These are phyloP conservation scores for Physcomitrellopsis africana DNA, from an alignment of 225 moss, liverwort and hornwort species.

Conservation along the genomic window DNA sequence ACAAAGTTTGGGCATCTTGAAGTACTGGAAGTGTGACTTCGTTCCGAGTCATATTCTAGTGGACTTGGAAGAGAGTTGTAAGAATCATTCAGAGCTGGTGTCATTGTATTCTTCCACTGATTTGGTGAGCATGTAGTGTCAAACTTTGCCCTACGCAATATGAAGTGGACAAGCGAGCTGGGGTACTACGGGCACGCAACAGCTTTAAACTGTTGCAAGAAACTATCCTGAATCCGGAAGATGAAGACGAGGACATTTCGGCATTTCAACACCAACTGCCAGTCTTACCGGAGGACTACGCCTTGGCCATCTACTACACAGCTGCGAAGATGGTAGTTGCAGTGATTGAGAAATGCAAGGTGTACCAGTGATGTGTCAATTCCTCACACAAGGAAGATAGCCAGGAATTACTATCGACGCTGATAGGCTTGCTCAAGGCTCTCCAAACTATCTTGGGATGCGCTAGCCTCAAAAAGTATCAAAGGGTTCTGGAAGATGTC, in stretches of 20 bases:
- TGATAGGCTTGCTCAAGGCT: constrained; percentile 13
- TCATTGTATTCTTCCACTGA: too few species aligned
- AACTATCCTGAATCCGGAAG: constrained; percentile 27
- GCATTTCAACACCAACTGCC: not conserved
- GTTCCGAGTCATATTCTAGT: too few species aligned
- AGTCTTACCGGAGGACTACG: constrained; percentile 26
- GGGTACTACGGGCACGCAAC: constrained; percentile 14
- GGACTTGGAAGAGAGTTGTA: too few species aligned
- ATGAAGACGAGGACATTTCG: constrained; percentile 15
- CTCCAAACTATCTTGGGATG: constrained; percentile 1
- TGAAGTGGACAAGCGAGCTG: constrained; percentile 12
- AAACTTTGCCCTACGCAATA: too few species aligned
- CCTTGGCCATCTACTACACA: constrained; percentile 38
- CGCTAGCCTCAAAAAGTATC: not conserved
- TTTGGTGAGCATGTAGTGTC: too few species aligned
- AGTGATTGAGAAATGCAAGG: constrained; percentile 29
- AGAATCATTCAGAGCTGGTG: too few species aligned
- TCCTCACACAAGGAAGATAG: constrained; percentile 21
- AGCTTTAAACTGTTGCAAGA: constrained; percentile 29
- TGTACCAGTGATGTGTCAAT: constrained; percentile 6
- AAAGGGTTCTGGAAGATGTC: constrained; percentile 11
- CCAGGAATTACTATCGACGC: constrained; percentile 15
- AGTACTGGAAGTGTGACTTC: too few species aligned
- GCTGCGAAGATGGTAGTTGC: constrained; percentile 30
- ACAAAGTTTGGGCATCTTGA: too few species aligned